Evolutionary conservation across 83 land plant genomes (phyloP).

Genomic region (Diphasiastrum complanatum): DNA sequence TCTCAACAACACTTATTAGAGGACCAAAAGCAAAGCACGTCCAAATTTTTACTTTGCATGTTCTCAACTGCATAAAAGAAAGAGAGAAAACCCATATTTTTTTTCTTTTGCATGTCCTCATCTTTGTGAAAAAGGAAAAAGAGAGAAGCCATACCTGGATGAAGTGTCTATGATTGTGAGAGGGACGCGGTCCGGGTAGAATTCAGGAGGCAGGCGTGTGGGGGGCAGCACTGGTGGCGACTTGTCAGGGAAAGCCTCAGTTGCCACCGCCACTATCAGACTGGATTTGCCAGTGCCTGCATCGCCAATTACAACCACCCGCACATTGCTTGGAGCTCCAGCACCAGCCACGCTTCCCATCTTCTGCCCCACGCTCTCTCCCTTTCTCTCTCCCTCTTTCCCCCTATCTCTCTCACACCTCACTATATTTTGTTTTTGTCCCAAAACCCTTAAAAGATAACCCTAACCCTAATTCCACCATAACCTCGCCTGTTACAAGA

Average conservation of each 20-base stretch:
- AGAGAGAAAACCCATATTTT: neutral
- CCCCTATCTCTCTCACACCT: constrained; percentile 6
- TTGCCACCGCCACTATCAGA: constrained; percentile 26
- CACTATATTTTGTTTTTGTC: too few species aligned
- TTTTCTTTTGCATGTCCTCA: neutral
- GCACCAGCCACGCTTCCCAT: too few species aligned
- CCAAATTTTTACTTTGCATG: too few species aligned
- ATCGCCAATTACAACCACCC: constrained; percentile 26
- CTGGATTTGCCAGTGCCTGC: constrained; percentile 26
- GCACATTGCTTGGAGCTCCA: constrained; percentile 29
- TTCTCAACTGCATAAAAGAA: too few species aligned
- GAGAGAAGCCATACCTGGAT: constrained; percentile 18
- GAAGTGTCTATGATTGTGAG: constrained; percentile 27
- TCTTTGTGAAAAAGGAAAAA: neutral
- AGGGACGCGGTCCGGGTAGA: constrained; percentile 30
- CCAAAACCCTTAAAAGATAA: too few species aligned
- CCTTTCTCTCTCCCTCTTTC: neutral
- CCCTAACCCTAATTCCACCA: too few species aligned
- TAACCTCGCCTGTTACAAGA: too few species aligned
- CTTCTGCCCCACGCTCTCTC: neutral
- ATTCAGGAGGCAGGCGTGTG: constrained; percentile 26
- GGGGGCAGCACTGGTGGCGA: constrained; percentile 29
- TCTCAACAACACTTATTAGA: too few species aligned
- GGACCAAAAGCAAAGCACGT: too few species aligned
- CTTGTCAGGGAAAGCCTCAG: constrained; percentile 26